Evolutionary conservation across 805 yeast genomes (phyloP).

Genomic region (Yamadazyma philogaea): DNA sequence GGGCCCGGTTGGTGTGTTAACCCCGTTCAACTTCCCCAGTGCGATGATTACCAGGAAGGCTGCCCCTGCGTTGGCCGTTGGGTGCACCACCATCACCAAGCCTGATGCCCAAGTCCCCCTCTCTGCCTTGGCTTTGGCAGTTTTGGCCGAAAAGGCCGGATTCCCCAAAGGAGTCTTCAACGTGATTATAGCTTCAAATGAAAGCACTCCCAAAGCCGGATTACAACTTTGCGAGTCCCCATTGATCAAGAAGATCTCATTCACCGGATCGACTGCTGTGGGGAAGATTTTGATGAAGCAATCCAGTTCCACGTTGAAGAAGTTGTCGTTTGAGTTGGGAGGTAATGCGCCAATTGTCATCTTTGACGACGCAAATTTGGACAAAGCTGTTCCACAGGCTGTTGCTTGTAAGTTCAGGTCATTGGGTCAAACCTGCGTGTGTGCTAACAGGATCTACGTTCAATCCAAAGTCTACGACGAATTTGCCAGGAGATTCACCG

Average conservation of each 20-base stretch:
- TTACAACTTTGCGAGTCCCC: conserved; percentile 52
- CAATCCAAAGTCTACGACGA: conserved; percentile 64
- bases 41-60: conserved; percentile 68
- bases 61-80: conserved; percentile 64
- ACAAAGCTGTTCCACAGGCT: conserved; percentile 63
- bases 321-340: conserved; percentile 70
- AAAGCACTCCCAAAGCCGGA: conserved; percentile 53
- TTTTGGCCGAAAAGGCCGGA: conserved; percentile 56
- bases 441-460: conserved; percentile 69
- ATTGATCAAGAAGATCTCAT: conserved; percentile 61
- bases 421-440: conserved; percentile 79
- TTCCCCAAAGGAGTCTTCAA: conserved; percentile 58
- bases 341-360: conserved; percentile 81
- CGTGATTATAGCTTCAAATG: conserved; percentile 45
- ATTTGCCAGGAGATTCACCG: conserved; percentile 50
- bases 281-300: conserved; percentile 67
- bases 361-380: conserved; percentile 69
- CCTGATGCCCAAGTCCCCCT: conserved; percentile 64
- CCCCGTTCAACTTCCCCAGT: conserved; percentile 68
- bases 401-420: conserved; percentile 69
- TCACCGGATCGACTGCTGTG: conserved; percentile 75
- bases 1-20: conserved; percentile 61
- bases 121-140: conserved; percentile 55
- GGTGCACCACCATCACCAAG: conserved; percentile 58
- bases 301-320: conserved; percentile 61